phyloP scores from a whole-genome alignment of 2,329 filamentous ascomycete genomes.

The Tolypocladium sp. region DNA sequence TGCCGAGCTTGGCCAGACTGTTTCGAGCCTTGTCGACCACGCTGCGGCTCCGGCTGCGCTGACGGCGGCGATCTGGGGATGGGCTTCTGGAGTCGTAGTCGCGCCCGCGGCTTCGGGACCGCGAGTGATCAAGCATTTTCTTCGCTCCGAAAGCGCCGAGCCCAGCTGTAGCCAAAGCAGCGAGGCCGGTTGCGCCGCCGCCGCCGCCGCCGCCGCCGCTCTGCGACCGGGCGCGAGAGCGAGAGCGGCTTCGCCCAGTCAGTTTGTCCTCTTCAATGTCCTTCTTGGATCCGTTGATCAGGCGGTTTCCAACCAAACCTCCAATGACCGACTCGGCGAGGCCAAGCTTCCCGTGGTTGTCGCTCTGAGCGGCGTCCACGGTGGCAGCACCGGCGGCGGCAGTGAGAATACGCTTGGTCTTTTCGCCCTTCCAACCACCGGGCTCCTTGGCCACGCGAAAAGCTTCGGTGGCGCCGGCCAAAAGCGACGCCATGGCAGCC shows the following conservation, averaged over 20 bases:
- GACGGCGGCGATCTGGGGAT: constrained; percentile 34
- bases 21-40: constrained; percentile 55
- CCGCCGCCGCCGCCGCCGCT: constrained; percentile 32
- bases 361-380: constrained; percentile 68
- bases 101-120: constrained; percentile 42
- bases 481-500: constrained; percentile 81
- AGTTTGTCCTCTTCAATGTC: constrained; percentile 52
- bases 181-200: constrained; percentile 42
- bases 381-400: constrained; percentile 79
- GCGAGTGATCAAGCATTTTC: constrained; percentile 47
- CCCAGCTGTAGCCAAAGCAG: constrained; percentile 53
- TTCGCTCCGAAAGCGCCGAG: constrained; percentile 53
- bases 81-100: constrained; percentile 32
- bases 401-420: constrained; percentile 84
- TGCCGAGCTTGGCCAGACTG: constrained; percentile 51
- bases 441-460: constrained; percentile 85
- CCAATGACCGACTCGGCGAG: constrained; percentile 81
- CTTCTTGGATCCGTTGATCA: constrained; percentile 70
- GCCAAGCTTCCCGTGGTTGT: constrained; percentile 71
- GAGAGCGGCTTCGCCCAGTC: constrained; percentile 58
- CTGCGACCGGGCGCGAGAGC: constrained; percentile 54
- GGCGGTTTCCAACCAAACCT: constrained; percentile 74
- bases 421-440: constrained; percentile 82
- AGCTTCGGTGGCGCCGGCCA: constrained; percentile 85
- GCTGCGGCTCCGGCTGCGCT: constrained; percentile 51